Conservation (phyloP, 2,329 filamentous ascomycete genomes). For the Exophiala sideris region DNA sequence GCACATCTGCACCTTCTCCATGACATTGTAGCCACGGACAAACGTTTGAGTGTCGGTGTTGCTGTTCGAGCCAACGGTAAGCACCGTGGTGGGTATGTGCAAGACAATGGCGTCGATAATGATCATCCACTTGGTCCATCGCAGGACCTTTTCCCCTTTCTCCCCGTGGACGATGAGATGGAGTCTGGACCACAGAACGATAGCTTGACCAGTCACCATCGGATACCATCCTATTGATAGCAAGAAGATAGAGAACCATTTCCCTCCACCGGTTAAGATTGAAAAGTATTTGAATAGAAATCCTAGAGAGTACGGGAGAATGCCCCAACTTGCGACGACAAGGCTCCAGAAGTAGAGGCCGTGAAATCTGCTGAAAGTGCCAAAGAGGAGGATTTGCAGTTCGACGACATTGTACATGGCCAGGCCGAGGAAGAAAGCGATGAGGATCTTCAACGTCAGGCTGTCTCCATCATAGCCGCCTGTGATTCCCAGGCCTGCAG, state of each 20-base stretch:
- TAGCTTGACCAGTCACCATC: conserved; percentile 49
- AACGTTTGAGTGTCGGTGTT: conserved; percentile 27
- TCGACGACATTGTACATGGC: conserved; percentile 52
- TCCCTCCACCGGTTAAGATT: conserved; percentile 30
- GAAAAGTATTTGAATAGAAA: conserved; percentile 49
- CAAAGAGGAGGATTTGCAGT: conserved; percentile 47
- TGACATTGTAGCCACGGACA: conserved; percentile 41
- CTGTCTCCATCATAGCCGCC: conserved; percentile 30
- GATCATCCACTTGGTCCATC: conserved; percentile 46
- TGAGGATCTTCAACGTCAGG: conserved; percentile 40
- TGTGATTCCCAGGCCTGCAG: conserved; percentile 17
- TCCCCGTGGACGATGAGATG: conserved; percentile 41
- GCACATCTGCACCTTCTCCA: conserved; percentile 57
- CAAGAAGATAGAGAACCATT: conserved; percentile 41
- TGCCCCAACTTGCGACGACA: conserved; percentile 42
- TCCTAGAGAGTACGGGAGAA: conserved; percentile 45
- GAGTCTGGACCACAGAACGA: conserved; percentile 51
- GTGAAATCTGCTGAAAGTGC: conserved; percentile 45
- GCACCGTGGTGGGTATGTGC: conserved; percentile 45
- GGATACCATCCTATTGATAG: conserved; percentile 47
- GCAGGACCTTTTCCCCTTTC: conserved; percentile 38
- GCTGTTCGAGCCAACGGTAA: conserved; percentile 44
- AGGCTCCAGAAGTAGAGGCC: conserved; percentile 53
- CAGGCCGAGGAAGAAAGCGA: conserved; percentile 46
- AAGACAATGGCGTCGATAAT: conserved; percentile 43